Evolutionary conservation across 2,329 filamentous ascomycete species (phyloP).

Genomic region (Mycogone perniciosa): DNA sequence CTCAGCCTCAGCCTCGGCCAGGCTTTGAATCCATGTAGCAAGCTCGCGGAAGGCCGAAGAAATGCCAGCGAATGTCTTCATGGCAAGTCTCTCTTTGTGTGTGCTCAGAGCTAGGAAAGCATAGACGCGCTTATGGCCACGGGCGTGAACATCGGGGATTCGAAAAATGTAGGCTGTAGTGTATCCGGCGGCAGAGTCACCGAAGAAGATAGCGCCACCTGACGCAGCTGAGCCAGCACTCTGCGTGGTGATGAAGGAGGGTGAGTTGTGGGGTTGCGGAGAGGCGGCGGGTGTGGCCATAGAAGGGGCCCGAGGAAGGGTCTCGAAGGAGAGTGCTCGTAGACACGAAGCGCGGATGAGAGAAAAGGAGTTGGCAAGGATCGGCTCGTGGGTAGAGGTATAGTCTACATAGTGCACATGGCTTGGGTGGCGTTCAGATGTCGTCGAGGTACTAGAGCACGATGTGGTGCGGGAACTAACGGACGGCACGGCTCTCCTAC

Average conservation of each 20-base stretch:
- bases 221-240: conserved; percentile 48
- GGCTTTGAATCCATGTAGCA: conserved; percentile 58
- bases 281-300: conserved; percentile 34
- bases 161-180: conserved; percentile 67
- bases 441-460: conserved; percentile 47
- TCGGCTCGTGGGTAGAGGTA: conserved; percentile 61
- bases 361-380: conserved; percentile 57
- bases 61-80: conserved; percentile 60
- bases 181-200: conserved; percentile 58
- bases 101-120: conserved; percentile 61
- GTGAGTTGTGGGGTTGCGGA: conserved; percentile 32
- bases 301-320: conserved; percentile 50
- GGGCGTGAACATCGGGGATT: conserved; percentile 60
- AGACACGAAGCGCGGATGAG: conserved; percentile 60
- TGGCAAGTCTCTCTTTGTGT: conserved; percentile 57
- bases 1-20: conserved; percentile 59
- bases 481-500: conserved; percentile 39
- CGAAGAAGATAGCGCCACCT: conserved; percentile 63
- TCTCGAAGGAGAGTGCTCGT: conserved; percentile 60
- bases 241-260: conserved; percentile 49
- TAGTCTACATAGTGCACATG: conserved; percentile 63
- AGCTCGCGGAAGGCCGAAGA: conserved; percentile 57
- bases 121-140: conserved; percentile 63
- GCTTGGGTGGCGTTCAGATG: conserved; percentile 37
- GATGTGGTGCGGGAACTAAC: conserved; percentile 40